phyloP scores from a whole-genome alignment of 2,329 filamentous ascomycete species.

The Chaetomium olivaceum region DNA sequence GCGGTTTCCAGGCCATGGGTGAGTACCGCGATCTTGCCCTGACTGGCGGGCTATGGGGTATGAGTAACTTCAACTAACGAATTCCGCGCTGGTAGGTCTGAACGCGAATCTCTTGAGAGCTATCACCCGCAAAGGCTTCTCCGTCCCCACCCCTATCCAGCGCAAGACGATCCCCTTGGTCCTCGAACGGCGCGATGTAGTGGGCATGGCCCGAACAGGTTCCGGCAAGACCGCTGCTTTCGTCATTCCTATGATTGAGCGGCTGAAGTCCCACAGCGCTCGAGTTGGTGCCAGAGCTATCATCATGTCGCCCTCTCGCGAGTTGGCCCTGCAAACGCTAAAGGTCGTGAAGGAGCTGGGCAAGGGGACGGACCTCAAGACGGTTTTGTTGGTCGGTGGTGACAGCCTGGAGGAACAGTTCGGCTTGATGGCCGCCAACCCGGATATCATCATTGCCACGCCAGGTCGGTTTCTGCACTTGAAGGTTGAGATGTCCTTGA shows the following conservation, averaged over 20 bases:
- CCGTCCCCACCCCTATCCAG: constrained; percentile 95
- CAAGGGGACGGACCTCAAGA: constrained; percentile 85
- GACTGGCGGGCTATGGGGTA: background rate
- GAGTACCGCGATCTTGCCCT: constrained; percentile 24
- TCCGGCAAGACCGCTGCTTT: constrained; percentile 98
- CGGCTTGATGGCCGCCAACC: constrained; percentile 86
- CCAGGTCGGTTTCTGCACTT: constrained; percentile 94
- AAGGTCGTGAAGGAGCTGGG: constrained; percentile 96
- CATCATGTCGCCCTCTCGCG: constrained; percentile 88
- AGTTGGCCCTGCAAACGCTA: constrained; percentile 89
- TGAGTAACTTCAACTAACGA: constrained; percentile 21
- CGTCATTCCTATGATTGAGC: constrained; percentile 97
- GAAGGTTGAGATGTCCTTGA: constrained; percentile 93
- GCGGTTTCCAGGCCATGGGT: constrained; percentile 96
- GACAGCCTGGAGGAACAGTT: constrained; percentile 97
- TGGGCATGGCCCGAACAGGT: constrained; percentile 98
- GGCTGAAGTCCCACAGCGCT: constrained; percentile 81
- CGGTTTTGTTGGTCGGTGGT: constrained; percentile 88
- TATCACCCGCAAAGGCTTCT: constrained; percentile 91
- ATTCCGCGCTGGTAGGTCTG: constrained; percentile 53
- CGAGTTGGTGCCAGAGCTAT: constrained; percentile 84
- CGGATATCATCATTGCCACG: constrained; percentile 95
- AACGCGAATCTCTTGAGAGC: constrained; percentile 83
- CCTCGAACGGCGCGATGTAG: constrained; percentile 88
- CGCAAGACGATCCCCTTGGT: constrained; percentile 93